phyloP scores from a whole-genome alignment of 305 asterid genomes.

The Fraxinus velutina region DNA sequence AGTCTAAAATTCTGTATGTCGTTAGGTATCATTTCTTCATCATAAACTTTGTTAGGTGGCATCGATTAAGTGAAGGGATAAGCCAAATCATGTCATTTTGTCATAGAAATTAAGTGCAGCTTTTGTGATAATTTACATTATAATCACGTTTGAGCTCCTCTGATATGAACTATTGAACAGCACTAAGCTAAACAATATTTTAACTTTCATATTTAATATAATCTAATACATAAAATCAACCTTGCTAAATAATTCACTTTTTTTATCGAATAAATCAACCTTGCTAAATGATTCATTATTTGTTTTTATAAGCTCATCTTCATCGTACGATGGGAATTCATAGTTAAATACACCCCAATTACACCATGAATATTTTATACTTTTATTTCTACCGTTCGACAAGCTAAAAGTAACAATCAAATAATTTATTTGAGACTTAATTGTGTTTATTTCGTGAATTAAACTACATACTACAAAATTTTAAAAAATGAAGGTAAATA shows the following conservation, averaged over 20 bases:
- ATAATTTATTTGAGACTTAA: no score
- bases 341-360: no score
- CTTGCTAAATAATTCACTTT: not conserved
- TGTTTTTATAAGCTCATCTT: not conserved
- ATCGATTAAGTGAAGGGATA: constrained; percentile 9
- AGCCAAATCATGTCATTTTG: constrained; percentile 1
- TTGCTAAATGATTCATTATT: not conserved
- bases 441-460: no score
- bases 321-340: not conserved
- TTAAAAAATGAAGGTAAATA: not conserved
- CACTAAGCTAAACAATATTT: not conserved
- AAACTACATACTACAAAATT: not conserved
- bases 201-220: not conserved
- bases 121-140: not conserved
- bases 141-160: not conserved
- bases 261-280: no score
- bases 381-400: not conserved
- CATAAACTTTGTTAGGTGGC: constrained; percentile 34
- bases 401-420: not conserved
- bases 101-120: not conserved
- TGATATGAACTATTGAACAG: not conserved
- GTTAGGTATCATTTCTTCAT: constrained; percentile 39
- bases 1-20: constrained; percentile 21
- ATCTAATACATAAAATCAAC: not conserved
- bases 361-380: no score